Evolutionary conservation across 2,329 filamentous ascomycete genomes (phyloP), one percentile per base, ranked within the genome.

Genomic region (Teratosphaeria gauchensis): DNA sequence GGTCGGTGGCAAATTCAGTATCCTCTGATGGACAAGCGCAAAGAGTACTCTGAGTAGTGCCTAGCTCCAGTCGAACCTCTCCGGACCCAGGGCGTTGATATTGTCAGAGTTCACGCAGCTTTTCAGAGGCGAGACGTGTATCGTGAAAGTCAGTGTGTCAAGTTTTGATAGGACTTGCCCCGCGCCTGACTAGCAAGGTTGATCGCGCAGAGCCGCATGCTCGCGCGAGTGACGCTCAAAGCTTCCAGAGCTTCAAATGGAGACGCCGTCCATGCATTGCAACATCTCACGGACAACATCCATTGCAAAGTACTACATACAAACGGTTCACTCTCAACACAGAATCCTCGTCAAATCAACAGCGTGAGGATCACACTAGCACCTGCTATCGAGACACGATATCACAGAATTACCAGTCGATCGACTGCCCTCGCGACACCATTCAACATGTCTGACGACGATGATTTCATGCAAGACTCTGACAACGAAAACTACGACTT

Each of bases 401-500:
- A 48, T 4, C 19, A 48, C 19, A 48, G 42, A 16, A 19, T 4
- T 9, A 24, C 16, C 19, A 8, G n/a, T 48, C 42, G 42, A 48
- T 48, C 42, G 9, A 48, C 42, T n/a, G 19, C 42, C n/a, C 16
- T 7, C 16, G 30, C 31, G 12, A 19, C 54, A 54, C 11, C 53
- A 33, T 52, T 32, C 74, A 80, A 63, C 64, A 91, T 91, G 88
- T 91, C 88, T 46, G 89, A 86, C 76, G 83, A 92, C 76, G 89
- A 91, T 77, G 89, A 95, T 77, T 95, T 95, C 74, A 95, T 95
- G 90, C 89, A 94, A 76, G 90, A 91, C 73, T 94, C 90, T 4
- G 90, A 90, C 61, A 86, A 90, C 72, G 89, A 92, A 77, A 87
- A 92, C 69, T 91, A 96, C 72, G 94, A 97, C 76, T 97, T 97